Evolutionary conservation across 495 filamentous ascomycete species (phyloP).

Genomic region (Hypoxylon fragiforme): DNA sequence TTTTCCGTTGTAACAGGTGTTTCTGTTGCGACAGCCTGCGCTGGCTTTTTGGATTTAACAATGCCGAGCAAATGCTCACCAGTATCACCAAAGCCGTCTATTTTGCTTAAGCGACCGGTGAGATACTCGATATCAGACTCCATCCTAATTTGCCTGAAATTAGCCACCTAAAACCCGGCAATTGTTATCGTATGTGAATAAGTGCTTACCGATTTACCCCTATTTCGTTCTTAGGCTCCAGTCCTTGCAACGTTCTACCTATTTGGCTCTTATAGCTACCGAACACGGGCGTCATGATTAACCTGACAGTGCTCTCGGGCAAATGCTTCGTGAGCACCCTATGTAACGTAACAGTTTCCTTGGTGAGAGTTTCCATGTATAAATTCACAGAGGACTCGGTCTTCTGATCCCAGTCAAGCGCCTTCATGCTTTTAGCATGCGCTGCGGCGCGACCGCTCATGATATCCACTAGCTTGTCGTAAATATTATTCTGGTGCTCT

Average conservation of each 20-base stretch:
- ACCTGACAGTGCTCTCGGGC: constrained; percentile 71
- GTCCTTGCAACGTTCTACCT: constrained; percentile 71
- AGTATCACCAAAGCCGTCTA: constrained; percentile 77
- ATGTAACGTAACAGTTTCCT: constrained; percentile 86
- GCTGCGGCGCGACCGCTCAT: constrained; percentile 78
- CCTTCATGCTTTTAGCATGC: constrained; percentile 75
- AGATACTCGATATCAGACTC: constrained; percentile 79
- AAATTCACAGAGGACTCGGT: constrained; percentile 52
- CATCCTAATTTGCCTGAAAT: constrained; percentile 60
- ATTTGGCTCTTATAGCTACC: constrained; percentile 83
- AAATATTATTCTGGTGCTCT: constrained; percentile 91
- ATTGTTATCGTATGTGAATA: constrained; percentile 58
- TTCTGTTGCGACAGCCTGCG: constrained; percentile 12
- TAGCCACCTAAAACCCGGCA: constrained; percentile 46
- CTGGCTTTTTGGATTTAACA: constrained; percentile 63
- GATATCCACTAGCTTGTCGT: constrained; percentile 94
- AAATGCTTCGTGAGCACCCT: constrained; percentile 85
- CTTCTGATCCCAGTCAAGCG: constrained; percentile 71
- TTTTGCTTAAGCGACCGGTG: constrained; percentile 69
- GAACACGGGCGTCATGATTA: constrained; percentile 93
- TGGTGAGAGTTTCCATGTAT: constrained; percentile 90
- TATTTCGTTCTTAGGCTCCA: constrained; percentile 64
- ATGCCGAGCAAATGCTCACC: constrained; percentile 69
- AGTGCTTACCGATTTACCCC: constrained; percentile 71
- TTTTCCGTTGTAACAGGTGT: constrained; percentile 4